Evolutionary conservation across 768 basidiomycete species (phyloP), one percentile per base, ranked within the genome.

Genomic region (Roridomyces roridus): DNA sequence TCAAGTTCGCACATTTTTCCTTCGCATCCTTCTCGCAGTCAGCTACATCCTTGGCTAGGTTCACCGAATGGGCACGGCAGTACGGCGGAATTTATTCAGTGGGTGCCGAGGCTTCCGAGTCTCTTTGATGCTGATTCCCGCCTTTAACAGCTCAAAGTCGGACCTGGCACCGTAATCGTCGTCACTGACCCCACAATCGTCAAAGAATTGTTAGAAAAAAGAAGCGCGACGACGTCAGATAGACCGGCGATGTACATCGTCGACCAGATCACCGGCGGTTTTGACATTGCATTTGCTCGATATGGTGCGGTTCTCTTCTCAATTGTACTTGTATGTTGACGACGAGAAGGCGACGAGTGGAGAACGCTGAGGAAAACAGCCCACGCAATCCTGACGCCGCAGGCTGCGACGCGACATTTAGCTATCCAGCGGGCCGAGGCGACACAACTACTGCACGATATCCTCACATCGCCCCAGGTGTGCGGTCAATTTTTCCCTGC

Each of bases 81-180:
- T 70, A 71, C 39, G 71, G 71, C 9, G 68, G 67, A 2, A 59
- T 72, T 23, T 70, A 67, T 51, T 70, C 68, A 8, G 51, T 25
- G 31, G 29, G 10, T 61, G n/a, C 41, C 11, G 34, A 23, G 4
- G 12, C 10, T 8, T 14, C 26, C 28, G 9, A 31, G 36, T 3
- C 7, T 10, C 10, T 36, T 47, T 23, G 36, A 36, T 23, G 12
- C n/a, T n/a, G n/a, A n/a, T n/a, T n/a, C n/a, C n/a, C n/a, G n/a
- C n/a, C 15, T 15, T 34, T 10, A 31, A 2, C 34, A 24, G 34
- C 34, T 47, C 6, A 47, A 37, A 17, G 12, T 10, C 2, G 11
- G 14, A 15, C 51, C 65, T 26, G 54, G 55, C 0, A 67, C 66
- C 11, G 46, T 36, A 7, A 6, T 46, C 18, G 45, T 46, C 4